Percentiles rank a stretch among this genome's conserved stretches.
Conservation (phyloP, 768 basidiomycete species). For the Hygrocybe punicea region DNA sequence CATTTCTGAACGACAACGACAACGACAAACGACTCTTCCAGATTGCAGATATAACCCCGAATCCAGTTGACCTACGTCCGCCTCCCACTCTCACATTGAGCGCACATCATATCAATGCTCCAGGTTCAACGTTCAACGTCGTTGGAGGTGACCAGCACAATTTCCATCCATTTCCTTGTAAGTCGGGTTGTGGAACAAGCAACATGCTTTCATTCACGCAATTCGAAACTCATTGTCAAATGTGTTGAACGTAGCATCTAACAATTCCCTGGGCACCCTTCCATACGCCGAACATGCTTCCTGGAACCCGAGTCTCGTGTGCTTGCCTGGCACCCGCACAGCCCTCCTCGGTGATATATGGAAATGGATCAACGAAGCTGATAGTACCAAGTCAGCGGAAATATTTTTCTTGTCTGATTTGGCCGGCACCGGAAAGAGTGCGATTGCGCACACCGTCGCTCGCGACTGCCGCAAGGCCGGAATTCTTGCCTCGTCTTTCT, state of each 20-base stretch:
- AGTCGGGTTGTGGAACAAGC: too few relatives aligned
- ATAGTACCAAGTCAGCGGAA: conserved; percentile 1
- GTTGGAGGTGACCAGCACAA: too few relatives aligned
- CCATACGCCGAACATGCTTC: conserved; percentile 13
- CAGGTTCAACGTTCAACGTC: too few relatives aligned
- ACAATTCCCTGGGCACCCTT: not conserved
- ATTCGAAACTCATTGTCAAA: too few relatives aligned
- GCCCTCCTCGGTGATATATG: conserved; percentile 7
- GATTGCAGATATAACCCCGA: too few relatives aligned
- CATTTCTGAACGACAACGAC: too few relatives aligned
- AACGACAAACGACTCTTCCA: too few relatives aligned
- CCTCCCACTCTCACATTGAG: too few relatives aligned
- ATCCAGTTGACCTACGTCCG: too few relatives aligned
- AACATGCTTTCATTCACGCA: too few relatives aligned
- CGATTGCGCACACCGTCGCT: conserved; percentile 20
- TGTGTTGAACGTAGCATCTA: too few relatives aligned
- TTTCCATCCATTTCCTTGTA: not conserved
- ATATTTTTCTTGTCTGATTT: conserved; percentile 19
- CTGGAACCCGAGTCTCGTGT: conserved; percentile 7
- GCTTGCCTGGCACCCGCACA: conserved; percentile 11
- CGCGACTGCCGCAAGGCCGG: conserved; percentile 9
- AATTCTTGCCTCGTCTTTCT: conserved; percentile 19
- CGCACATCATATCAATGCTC: too few relatives aligned
- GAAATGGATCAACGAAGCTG: conserved; percentile 11
- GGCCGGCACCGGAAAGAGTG: conserved; percentile 21